Evolutionary conservation across 1,284 basidiomycete species (phyloP).

Genomic region (Volvariella surrecta): DNA sequence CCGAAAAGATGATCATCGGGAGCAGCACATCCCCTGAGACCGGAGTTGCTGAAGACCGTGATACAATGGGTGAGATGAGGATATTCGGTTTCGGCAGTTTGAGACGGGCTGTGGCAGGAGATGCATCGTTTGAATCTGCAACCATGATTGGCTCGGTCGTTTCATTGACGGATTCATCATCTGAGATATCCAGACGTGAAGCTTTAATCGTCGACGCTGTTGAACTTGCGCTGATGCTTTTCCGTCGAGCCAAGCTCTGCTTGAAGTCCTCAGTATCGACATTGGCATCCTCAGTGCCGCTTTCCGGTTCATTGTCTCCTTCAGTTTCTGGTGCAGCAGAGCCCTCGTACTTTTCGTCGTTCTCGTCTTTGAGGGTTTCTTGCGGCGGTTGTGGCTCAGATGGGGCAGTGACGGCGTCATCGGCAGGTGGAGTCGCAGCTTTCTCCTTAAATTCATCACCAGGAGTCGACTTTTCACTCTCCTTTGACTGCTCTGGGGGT

Average conservation of each 20-base stretch:
- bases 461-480: constrained; percentile 2
- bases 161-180: background rate
- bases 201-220: too few species aligned
- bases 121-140: too few species aligned
- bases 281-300: too few species aligned
- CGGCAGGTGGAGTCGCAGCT: background rate
- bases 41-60: constrained; percentile 23
- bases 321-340: too few species aligned
- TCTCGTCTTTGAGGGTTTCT: too few species aligned
- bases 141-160: too few species aligned
- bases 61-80: background rate
- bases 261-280: too few species aligned
- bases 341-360: too few species aligned
- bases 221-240: too few species aligned
- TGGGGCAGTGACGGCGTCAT: background rate
- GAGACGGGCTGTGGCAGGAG: background rate
- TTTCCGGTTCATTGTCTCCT: too few species aligned
- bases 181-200: too few species aligned
- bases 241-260: too few species aligned
- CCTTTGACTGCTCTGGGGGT: constrained; percentile 10
- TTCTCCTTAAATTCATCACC: background rate
- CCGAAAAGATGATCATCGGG: constrained; percentile 85
- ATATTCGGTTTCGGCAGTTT: constrained; percentile 5
- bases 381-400: background rate
- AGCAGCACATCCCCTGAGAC: constrained; percentile 76